Conservation (phyloP, 805 yeast species). For the Candida corydali region DNA sequence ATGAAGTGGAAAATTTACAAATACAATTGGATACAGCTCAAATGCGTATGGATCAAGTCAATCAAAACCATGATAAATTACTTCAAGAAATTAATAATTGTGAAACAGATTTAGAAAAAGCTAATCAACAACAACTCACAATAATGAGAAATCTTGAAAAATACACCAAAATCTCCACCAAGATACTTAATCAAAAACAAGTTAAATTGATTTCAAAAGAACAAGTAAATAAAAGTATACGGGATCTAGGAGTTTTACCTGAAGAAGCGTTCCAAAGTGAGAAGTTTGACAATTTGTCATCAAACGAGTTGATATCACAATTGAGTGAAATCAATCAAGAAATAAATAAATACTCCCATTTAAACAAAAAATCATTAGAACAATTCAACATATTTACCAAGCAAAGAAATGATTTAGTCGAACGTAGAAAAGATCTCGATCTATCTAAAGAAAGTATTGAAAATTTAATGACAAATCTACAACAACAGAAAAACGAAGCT, state of each 20-base stretch:
- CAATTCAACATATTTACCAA: slow-evolving; percentile 70
- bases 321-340: slow-evolving; percentile 54
- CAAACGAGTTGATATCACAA: slow-evolving; percentile 50
- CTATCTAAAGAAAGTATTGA: slow-evolving; percentile 70
- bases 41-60: slow-evolving; percentile 21
- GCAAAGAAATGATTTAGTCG: slow-evolving; percentile 63
- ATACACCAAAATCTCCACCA: slow-evolving; percentile 62
- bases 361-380: slow-evolving; percentile 86
- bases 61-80: slow-evolving; percentile 23
- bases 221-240: slow-evolving; percentile 65
- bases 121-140: slow-evolving; percentile 55
- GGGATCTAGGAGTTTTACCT: slow-evolving; percentile 85
- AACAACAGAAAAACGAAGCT: slow-evolving; percentile 77
- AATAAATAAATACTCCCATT: slow-evolving; percentile 64
- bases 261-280: slow-evolving; percentile 65
- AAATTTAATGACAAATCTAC: slow-evolving; percentile 62
- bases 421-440: slow-evolving; percentile 65
- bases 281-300: slow-evolving; percentile 38
- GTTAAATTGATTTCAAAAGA: slow-evolving; percentile 58
- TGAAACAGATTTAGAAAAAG: slow-evolving; percentile 40
- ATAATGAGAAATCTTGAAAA: slow-evolving; percentile 55
- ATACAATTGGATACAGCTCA: slow-evolving; percentile 26
- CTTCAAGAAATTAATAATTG: slow-evolving; percentile 27
- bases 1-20: slow-evolving; percentile 20
- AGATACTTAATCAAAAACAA: slow-evolving; percentile 57